Evolutionary conservation across 1,284 basidiomycete species (phyloP).

Genomic region (Ganoderma sp.): DNA sequence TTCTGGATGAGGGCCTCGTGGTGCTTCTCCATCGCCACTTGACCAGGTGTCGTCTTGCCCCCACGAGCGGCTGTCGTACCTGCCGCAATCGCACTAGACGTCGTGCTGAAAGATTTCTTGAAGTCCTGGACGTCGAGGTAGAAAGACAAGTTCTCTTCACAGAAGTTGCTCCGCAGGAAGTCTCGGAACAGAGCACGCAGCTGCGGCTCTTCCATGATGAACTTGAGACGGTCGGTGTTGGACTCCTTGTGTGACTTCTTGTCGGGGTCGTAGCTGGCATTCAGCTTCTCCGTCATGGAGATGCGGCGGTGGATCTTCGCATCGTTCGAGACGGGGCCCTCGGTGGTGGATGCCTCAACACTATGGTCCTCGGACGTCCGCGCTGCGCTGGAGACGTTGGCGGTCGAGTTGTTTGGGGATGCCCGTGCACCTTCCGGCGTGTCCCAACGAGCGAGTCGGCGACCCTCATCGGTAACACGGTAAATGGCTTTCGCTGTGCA

Average conservation of each 20-base stretch:
- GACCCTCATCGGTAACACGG: constrained; percentile 91
- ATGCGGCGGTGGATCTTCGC: constrained; percentile 78
- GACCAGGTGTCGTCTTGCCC: constrained; percentile 66
- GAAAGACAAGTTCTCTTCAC: constrained; percentile 97
- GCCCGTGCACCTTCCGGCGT: constrained; percentile 47
- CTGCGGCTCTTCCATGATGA: constrained; percentile 93
- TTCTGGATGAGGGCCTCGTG: constrained; percentile 95
- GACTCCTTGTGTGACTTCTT: constrained; percentile 77
- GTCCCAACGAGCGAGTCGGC: constrained; percentile 85
- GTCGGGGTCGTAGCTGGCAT: constrained; percentile 59
- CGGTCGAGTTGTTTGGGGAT: constrained; percentile 69
- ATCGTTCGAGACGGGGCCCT: constrained; percentile 49
- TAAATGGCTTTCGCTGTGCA: constrained; percentile 96
- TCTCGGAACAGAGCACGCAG: constrained; percentile 92
- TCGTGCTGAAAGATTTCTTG: constrained; percentile 94
- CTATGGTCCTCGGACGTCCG: constrained; percentile 51
- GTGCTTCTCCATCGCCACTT: constrained; percentile 95
- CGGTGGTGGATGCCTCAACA: constrained; percentile 48
- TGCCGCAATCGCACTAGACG: constrained; percentile 86
- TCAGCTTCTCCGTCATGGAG: constrained; percentile 79
- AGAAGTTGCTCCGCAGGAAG: constrained; percentile 93
- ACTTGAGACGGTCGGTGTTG: constrained; percentile 88
- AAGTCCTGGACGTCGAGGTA: constrained; percentile 98
- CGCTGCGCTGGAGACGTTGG: constrained; percentile 55
- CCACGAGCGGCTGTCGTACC: constrained; percentile 45